Conservation (phyloP, 768 basidiomycete genomes). For the Sarcodon sp. region DNA sequence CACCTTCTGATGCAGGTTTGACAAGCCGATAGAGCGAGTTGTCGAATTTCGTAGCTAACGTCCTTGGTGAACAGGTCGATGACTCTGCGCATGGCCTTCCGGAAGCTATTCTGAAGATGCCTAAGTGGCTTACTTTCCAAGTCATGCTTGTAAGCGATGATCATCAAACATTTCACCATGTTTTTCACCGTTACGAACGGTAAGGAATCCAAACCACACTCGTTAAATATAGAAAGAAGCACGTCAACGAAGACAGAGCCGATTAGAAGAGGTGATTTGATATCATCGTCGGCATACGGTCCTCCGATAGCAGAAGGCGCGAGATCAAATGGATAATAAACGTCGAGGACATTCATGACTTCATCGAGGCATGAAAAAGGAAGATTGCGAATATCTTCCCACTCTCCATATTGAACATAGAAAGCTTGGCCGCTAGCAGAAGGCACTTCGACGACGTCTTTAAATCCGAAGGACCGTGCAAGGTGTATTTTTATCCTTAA, state of each 20-base stretch:
- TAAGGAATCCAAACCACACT: constrained; percentile 30
- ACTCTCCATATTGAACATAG: constrained; percentile 39
- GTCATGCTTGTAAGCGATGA: constrained; percentile 65
- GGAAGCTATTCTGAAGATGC: constrained; percentile 39
- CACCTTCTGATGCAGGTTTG: constrained; percentile 55
- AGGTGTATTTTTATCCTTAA: constrained; percentile 45
- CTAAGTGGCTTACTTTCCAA: constrained; percentile 40
- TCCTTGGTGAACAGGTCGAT: constrained; percentile 39
- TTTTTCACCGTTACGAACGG: constrained; percentile 47
- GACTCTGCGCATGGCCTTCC: constrained; percentile 36
- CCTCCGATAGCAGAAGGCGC: constrained; percentile 33
- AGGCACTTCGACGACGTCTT: constrained; percentile 31
- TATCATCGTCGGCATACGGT: constrained; percentile 26
- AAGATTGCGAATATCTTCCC: constrained; percentile 25
- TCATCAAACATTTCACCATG: constrained; percentile 48
- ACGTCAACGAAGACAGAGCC: constrained; percentile 57
- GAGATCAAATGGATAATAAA: constrained; percentile 34
- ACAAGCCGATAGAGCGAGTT: constrained; percentile 45
- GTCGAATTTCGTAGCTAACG: constrained; percentile 54
- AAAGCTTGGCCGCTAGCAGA: constrained; percentile 34
- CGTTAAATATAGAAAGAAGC: constrained; percentile 35
- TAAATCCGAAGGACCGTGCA: constrained; percentile 42
- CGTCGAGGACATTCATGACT: constrained; percentile 46
- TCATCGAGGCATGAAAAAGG: constrained; percentile 47
- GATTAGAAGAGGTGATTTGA: constrained; percentile 30